Evolutionary conservation across 306 rosid genomes (phyloP).

Genomic region (Cicer judaicum): DNA sequence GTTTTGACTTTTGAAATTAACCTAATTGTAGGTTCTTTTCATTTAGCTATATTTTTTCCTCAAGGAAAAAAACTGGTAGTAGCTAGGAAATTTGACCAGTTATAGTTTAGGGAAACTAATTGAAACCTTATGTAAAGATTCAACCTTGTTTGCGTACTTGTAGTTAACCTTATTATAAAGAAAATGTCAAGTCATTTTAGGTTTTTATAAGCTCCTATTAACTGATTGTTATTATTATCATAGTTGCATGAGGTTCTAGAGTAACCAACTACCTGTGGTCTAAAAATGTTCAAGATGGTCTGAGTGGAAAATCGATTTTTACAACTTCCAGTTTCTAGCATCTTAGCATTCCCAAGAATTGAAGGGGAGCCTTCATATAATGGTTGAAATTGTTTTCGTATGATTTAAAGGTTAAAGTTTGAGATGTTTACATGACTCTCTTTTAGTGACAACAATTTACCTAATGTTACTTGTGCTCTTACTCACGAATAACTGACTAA

Average conservation of each 20-base stretch:
- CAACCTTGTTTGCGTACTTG: neutral
- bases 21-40: slow-evolving; percentile 3
- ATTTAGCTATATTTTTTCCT: slow-evolving; percentile 1
- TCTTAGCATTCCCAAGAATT: too few relatives aligned
- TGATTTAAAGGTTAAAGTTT: too few relatives aligned
- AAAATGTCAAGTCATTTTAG: neutral
- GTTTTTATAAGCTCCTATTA: slow-evolving; percentile 6
- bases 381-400: too few relatives aligned
- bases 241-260: neutral
- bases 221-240: neutral
- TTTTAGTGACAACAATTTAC: slow-evolving; percentile 1
- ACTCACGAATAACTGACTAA: neutral
- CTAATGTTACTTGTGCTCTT: neutral
- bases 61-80: neutral
- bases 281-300: neutral
- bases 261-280: too few relatives aligned
- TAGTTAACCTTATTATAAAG: neutral
- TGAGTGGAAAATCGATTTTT: neutral
- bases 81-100: neutral
- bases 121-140: slow-evolving; percentile 15
- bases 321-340: neutral
- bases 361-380: too few relatives aligned
- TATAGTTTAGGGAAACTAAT: slow-evolving; percentile 24
- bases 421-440: neutral
- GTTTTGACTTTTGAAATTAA: slow-evolving; percentile 1